Conservation (phyloP, 2,329 filamentous ascomycete genomes). For the Penicillium sp. region DNA sequence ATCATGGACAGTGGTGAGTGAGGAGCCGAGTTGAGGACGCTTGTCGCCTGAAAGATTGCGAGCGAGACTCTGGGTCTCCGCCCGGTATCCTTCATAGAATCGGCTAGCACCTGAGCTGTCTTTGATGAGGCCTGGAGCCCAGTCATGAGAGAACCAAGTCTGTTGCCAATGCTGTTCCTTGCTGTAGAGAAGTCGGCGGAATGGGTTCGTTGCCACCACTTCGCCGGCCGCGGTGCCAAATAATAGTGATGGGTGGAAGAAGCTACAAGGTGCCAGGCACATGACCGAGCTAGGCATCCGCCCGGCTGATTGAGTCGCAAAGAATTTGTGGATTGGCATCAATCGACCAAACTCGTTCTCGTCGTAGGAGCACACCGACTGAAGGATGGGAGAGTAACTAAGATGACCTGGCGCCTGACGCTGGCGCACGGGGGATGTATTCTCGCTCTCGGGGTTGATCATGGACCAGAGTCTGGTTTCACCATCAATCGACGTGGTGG, state of each 20-base stretch:
- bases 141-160: constrained; percentile 63
- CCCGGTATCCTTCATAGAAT: constrained; percentile 51
- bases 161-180: constrained; percentile 59
- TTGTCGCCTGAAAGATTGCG: constrained; percentile 37
- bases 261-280: constrained; percentile 40
- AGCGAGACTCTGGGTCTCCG: constrained; percentile 41
- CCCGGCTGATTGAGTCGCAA: constrained; percentile 53
- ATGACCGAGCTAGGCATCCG: constrained; percentile 47
- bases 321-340: constrained; percentile 57
- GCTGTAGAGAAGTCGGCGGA: constrained; percentile 54
- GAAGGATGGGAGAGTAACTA: constrained; percentile 59
- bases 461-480: constrained; percentile 60
- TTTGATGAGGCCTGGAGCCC: constrained; percentile 41
- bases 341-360: constrained; percentile 57
- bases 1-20: constrained; percentile 58
- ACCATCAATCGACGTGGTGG: constrained; percentile 59
- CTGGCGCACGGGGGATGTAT: constrained; percentile 51
- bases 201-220: constrained; percentile 56
- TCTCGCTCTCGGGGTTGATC: constrained; percentile 51
- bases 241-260: constrained; percentile 58
- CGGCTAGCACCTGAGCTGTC: constrained; percentile 43
- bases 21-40: constrained; percentile 38
- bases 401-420: constrained; percentile 55
- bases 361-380: constrained; percentile 58
- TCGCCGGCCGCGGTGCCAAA: constrained; percentile 57